Evolutionary conservation across 2,329 filamentous ascomycete species (phyloP), one percentile per base, ranked within the genome.

Genomic region (Sporothrix brasiliensis): DNA sequence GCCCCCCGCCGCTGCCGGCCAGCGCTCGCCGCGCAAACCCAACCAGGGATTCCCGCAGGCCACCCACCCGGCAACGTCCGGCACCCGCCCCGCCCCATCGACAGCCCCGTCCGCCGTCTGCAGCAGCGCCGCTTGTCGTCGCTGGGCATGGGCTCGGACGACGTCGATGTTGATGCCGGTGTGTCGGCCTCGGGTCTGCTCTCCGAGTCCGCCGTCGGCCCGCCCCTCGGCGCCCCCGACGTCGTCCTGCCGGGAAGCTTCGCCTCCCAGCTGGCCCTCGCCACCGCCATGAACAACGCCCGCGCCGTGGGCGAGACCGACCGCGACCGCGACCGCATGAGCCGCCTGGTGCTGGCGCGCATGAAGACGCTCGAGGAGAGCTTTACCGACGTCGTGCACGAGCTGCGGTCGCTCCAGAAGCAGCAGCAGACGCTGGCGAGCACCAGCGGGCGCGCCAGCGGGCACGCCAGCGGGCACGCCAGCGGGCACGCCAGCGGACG

Each of bases 351-450:
- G 80, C 83, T 97, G 60, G 92, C 93, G 10, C 85, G 93, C 47
- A 97, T 97, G 93, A 95, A 95, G 78, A 94, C 91, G 9, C 84
- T 98, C 2, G 94, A 98, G 78, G 93, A 97, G 79, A 91, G 93
- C 16, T 94, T 98, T 78, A 87, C 91, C 2, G 92, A 97, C 72
- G 90, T 97, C n/a, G 87, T 93, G 70, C 88, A 88, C 73, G 92
- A 95, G 79, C 90, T 97, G 78, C 88, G 91, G 73, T 87, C 88
- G 73, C 81, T 87, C 78, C 87, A 83, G 79, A 79, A 78, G 73
- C 80, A 74, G 67, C 67, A 71, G 47, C 24, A 67, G 24, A 30
- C 52, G 1, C 47, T 54, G 47, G 44, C 79, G 61, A 77, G 79
- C 9, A 5, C 24, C 6, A 14, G 41, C 88, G 91, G 73, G 87